phyloP scores from a whole-genome alignment of 345 rosid species.

The Zanthoxylum bungeanum region DNA sequence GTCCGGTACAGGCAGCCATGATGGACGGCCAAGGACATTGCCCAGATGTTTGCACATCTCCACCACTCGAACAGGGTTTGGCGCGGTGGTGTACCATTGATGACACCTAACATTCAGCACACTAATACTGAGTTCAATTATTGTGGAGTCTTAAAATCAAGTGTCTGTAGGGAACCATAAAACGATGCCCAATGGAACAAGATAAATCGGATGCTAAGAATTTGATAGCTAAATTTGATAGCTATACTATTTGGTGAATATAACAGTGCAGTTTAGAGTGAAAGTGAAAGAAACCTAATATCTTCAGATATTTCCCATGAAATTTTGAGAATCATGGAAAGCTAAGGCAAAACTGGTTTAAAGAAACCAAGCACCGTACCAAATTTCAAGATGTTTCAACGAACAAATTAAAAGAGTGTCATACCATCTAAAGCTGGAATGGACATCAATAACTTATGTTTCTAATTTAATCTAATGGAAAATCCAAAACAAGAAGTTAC shows the following conservation, averaged over 20 bases:
- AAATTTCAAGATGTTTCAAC: too few species aligned
- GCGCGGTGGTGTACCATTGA: slow-evolving; percentile 97
- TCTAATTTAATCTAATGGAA: neutral
- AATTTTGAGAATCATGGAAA: neutral
- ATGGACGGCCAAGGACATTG: slow-evolving; percentile 76
- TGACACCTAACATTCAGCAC: slow-evolving; percentile 56
- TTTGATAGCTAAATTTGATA: neutral
- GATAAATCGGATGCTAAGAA: neutral
- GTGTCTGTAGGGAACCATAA: neutral
- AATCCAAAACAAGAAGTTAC: neutral
- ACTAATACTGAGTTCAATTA: neutral
- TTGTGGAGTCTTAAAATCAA: neutral
- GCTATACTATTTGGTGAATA: neutral
- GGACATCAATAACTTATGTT: neutral
- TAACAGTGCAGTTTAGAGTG: neutral
- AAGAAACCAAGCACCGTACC: neutral
- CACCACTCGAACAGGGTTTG: slow-evolving; percentile 77
- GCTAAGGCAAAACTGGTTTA: neutral
- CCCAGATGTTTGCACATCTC: slow-evolving; percentile 90
- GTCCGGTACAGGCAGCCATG: slow-evolving; percentile 96
- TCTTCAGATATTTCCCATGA: neutral
- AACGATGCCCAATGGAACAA: neutral
- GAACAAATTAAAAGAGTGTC: neutral
- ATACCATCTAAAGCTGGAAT: neutral
- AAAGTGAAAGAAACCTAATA: neutral